A percentile compares a stretch with the other conserved stretches of the same genome.
These are phyloP conservation scores for Meyerozyma carpophila DNA, from an alignment of 1,139 yeast species.

Conservation along the genomic window DNA sequence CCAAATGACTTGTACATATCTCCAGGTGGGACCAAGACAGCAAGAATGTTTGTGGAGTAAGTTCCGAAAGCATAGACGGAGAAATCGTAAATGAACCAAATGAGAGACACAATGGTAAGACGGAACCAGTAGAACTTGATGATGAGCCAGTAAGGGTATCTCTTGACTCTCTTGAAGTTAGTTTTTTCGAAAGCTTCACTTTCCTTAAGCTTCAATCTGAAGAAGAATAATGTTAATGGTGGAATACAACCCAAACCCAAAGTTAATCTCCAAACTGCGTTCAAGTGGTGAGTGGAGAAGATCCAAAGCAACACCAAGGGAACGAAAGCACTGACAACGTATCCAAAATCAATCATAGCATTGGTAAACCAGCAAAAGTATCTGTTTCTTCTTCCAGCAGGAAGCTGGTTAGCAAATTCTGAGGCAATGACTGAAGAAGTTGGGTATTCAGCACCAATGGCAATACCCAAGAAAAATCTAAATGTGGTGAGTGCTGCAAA, in stretches of 20 bases:
- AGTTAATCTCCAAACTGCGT: constrained; percentile 89
- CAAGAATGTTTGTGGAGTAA: constrained; percentile 66
- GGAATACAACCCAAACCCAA: constrained; percentile 91
- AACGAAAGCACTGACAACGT: constrained; percentile 77
- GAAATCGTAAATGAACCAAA: constrained; percentile 93
- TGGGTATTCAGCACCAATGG: constrained; percentile 88
- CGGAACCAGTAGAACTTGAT: constrained; percentile 85
- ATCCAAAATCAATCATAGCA: constrained; percentile 82
- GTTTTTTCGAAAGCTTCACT: constrained; percentile 65
- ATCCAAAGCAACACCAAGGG: constrained; percentile 87
- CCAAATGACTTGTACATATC: constrained; percentile 76
- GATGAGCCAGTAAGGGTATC: constrained; percentile 63
- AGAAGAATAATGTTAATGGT: constrained; percentile 68
- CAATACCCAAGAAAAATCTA: constrained; percentile 83
- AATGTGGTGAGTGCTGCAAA: constrained; percentile 78
- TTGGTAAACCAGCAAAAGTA: constrained; percentile 89
- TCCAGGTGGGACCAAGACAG: constrained; percentile 52
- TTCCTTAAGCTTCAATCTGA: constrained; percentile 74
- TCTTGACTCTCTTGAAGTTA: constrained; percentile 55
- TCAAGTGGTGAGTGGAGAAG: constrained; percentile 62
- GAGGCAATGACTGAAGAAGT: constrained; percentile 93
- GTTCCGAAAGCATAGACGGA: constrained; percentile 83
- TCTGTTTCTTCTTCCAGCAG: constrained; percentile 80
- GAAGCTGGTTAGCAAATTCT: constrained; percentile 77
- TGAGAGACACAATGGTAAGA: constrained; percentile 58